Percentiles rank a stretch among this genome's conserved stretches.
These are phyloP conservation scores for Penicillium sp. DNA, from an alignment of 2,329 filamentous ascomycete genomes.

Conservation along the genomic window DNA sequence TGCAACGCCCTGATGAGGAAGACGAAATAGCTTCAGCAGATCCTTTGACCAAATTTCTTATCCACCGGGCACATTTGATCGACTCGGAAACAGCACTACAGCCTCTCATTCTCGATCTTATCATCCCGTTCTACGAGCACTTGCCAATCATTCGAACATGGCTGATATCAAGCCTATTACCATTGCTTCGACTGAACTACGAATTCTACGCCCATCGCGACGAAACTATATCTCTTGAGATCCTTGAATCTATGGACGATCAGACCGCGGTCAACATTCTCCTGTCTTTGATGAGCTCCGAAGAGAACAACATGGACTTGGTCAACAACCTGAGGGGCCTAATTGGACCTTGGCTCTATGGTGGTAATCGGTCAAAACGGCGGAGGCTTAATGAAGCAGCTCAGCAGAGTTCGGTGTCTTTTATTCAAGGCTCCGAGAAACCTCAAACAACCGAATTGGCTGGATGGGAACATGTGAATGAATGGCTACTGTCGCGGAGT, in stretches of 20 bases:
- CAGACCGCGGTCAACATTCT: constrained; percentile 53
- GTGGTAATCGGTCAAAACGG: constrained; percentile 54
- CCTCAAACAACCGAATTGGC: constrained; percentile 25
- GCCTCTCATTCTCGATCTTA: constrained; percentile 53
- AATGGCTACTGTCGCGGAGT: constrained; percentile 57
- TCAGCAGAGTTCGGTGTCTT: constrained; percentile 28
- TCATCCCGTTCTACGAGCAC: constrained; percentile 56
- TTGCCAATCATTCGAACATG: constrained; percentile 55
- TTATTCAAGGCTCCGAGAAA: constrained; percentile 19
- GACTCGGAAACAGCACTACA: constrained; percentile 59
- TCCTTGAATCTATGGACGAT: constrained; percentile 53
- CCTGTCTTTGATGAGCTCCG: constrained; percentile 43
- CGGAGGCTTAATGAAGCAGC: constrained; percentile 44
- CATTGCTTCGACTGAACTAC: constrained; percentile 58
- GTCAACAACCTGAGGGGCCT: constrained; percentile 57
- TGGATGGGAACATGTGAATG: constrained; percentile 58
- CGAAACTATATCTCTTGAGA: constrained; percentile 46
- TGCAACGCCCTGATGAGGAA: constrained; percentile 47
- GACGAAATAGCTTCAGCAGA: constrained; percentile 46
- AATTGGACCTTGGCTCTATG: constrained; percentile 63
- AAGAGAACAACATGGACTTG: constrained; percentile 38
- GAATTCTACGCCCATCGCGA: constrained; percentile 59
- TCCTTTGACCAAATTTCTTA: constrained; percentile 54
- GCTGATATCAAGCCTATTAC: constrained; percentile 59
- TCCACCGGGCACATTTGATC: constrained; percentile 59